A percentile compares a stretch with the other conserved stretches of the same genome.
These are phyloP conservation scores for Metschnikowia hibisci DNA, from an alignment of 805 yeast genomes.

Conservation along the genomic window DNA sequence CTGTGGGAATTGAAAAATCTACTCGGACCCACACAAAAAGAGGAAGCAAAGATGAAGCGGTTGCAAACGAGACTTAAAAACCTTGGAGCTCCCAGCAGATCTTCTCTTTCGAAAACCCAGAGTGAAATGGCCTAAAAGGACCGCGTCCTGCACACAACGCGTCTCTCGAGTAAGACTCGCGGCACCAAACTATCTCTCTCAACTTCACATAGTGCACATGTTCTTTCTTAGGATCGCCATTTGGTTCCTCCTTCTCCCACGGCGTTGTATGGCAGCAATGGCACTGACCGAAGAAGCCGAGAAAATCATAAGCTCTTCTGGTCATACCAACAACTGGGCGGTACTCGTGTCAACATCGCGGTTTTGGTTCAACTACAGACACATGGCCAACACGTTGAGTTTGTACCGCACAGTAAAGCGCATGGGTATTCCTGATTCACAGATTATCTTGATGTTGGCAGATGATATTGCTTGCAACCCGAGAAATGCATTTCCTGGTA, in stretches of 20 bases:
- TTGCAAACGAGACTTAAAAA: not conserved
- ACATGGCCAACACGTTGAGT: slow-evolving; percentile 93
- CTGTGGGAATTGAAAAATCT: slow-evolving; percentile 30
- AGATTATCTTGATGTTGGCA: slow-evolving; percentile 90
- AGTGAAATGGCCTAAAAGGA: too few relatives aligned
- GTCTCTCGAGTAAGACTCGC: not conserved
- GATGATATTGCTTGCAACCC: slow-evolving; percentile 98
- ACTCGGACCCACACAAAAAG: slow-evolving; percentile 21
- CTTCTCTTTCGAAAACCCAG: too few relatives aligned
- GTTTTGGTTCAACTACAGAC: slow-evolving; percentile 98
- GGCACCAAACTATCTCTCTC: not conserved
- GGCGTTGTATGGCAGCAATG: not conserved
- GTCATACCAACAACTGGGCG: slow-evolving; percentile 73
- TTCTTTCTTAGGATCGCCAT: not conserved
- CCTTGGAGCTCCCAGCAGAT: not conserved
- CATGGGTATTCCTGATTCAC: slow-evolving; percentile 96
- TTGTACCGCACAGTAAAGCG: slow-evolving; percentile 95
- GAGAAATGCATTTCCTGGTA: slow-evolving; percentile 91
- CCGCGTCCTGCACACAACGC: not conserved
- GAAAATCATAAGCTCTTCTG: slow-evolving; percentile 26
- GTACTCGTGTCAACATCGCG: slow-evolving; percentile 93
- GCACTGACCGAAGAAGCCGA: slow-evolving; percentile 8
- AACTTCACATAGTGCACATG: not conserved
- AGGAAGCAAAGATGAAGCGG: not conserved
- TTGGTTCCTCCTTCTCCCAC: not conserved